Evolutionary conservation across 2,329 filamentous ascomycete species (phyloP).

Genomic region (Niveomyces coronatus): DNA sequence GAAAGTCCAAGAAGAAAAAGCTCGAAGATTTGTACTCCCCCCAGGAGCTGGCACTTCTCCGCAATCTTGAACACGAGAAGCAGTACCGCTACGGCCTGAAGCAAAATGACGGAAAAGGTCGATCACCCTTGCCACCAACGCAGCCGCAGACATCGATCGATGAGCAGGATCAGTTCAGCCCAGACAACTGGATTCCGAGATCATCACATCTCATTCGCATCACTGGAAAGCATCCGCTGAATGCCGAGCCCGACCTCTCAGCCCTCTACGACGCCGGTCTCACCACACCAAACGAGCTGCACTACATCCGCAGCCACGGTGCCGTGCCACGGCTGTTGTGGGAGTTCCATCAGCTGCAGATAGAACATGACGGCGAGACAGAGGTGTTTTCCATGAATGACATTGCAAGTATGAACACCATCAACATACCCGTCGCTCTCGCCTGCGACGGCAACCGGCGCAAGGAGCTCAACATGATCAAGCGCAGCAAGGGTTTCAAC

Average conservation of each 20-base stretch:
- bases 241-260: conserved; percentile 34
- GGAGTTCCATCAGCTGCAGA: conserved; percentile 37
- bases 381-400: conserved; percentile 31
- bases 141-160: conserved; percentile 27
- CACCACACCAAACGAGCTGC: conserved; percentile 39
- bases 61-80: conserved; percentile 31
- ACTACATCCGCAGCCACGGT: conserved; percentile 45
- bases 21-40: conserved; percentile 19
- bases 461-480: conserved; percentile 42
- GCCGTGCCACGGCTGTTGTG: conserved; percentile 38
- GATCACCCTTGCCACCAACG: conserved; percentile 14
- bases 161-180: conserved; percentile 39
- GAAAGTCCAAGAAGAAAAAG: not conserved
- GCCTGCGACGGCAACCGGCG: conserved; percentile 40
- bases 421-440: conserved; percentile 38
- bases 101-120: conserved; percentile 25
- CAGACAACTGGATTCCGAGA: conserved; percentile 44
- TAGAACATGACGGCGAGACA: conserved; percentile 27
- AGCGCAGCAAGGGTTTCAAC: conserved; percentile 36
- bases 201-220: conserved; percentile 35
- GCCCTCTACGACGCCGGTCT: conserved; percentile 34
- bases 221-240: conserved; percentile 43
- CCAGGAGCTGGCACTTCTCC: conserved; percentile 32
- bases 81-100: conserved; percentile 28
- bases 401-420: conserved; percentile 29